phyloP scores from a whole-genome alignment of 176 grass and related monocot genomes.

The Oryza rufipogon region DNA sequence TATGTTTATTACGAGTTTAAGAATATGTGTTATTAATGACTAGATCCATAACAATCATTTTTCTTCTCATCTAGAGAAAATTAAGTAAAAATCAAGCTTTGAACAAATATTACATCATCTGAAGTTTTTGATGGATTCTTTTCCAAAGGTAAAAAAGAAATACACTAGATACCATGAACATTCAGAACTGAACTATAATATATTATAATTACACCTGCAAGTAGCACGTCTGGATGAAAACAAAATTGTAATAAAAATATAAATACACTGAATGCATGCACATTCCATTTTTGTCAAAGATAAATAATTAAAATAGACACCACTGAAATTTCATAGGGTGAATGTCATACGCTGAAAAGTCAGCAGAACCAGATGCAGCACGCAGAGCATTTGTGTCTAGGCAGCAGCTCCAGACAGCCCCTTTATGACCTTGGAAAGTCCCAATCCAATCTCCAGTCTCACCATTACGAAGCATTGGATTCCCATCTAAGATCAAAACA shows the following conservation, averaged over 20 bases:
- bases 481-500: conserved; percentile 67
- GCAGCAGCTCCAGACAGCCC: conserved; percentile 98
- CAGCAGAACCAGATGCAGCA: conserved; percentile 92
- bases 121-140: background rate
- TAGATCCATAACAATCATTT: background rate
- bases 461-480: conserved; percentile 97
- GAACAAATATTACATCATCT: background rate
- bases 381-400: conserved; percentile 85
- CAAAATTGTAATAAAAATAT: background rate
- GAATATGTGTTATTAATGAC: background rate
- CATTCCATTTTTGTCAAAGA: background rate
- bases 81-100: background rate
- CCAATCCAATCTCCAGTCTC: conserved; percentile 99
- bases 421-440: conserved; percentile 98
- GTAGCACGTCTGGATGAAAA: background rate
- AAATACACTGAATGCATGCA: background rate
- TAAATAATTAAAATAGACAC: background rate
- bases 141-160: background rate
- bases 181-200: background rate
- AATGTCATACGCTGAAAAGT: conserved; percentile 89
- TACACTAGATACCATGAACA: background rate
- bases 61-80: background rate
- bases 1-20: background rate
- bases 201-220: conserved; percentile 3
- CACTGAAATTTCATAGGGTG: conserved; percentile 14